phyloP scores from a whole-genome alignment of 176 grass and related monocot species.

The Lolium rigidum region DNA sequence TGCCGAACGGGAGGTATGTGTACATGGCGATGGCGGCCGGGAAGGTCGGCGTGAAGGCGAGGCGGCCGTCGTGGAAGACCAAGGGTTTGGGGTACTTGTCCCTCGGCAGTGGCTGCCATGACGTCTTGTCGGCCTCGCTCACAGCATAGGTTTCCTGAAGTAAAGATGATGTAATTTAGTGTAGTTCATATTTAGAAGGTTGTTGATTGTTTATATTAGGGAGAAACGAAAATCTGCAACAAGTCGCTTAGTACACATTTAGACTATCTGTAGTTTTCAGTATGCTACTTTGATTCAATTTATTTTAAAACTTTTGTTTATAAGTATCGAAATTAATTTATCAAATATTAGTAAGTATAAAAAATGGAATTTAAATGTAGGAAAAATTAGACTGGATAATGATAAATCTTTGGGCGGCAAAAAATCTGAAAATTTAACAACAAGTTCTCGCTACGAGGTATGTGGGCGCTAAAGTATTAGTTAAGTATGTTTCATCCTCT shows the following conservation, averaged over 20 bases:
- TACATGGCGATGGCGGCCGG: slow-evolving; percentile 63
- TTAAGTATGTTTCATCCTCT: not conserved
- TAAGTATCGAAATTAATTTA: not conserved
- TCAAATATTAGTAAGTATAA: not conserved
- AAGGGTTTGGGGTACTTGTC: slow-evolving; percentile 55
- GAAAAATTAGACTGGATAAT: not conserved
- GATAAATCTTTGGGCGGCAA: not conserved
- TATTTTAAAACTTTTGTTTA: not conserved
- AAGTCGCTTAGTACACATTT: too few species aligned
- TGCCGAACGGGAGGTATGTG: slow-evolving; percentile 61
- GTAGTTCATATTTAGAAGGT: too few species aligned
- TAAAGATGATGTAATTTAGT: not conserved
- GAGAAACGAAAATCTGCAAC: too few species aligned
- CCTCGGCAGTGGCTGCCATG: slow-evolving; percentile 52
- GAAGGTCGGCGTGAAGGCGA: slow-evolving; percentile 67
- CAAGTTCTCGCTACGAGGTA: too few species aligned
- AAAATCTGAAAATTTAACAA: too few species aligned
- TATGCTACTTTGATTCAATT: not conserved
- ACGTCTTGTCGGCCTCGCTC: slow-evolving; percentile 55
- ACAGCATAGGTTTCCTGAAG: slow-evolving; percentile 52
- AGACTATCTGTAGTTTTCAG: too few species aligned
- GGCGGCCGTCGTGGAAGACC: slow-evolving; percentile 82
- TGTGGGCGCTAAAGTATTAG: too few species aligned
- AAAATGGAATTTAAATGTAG: not conserved
- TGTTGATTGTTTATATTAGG: too few species aligned